Evolutionary conservation across 192 early-diverging fungal species (phyloP).

Genomic region (Spizellomyces sp.): DNA sequence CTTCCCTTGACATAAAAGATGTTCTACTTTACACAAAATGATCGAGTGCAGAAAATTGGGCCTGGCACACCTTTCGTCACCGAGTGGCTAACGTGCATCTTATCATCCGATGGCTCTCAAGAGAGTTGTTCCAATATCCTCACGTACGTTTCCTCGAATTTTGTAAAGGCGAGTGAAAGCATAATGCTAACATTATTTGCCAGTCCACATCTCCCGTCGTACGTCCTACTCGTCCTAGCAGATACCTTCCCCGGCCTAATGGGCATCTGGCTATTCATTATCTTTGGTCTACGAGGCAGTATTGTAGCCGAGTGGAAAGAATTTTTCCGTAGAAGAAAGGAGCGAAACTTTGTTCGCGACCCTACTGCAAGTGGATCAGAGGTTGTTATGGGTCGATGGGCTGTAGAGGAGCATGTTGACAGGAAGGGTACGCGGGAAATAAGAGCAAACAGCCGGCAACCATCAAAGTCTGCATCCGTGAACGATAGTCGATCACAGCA

Average conservation of each 20-base stretch:
- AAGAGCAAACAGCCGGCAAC: too few relatives aligned
- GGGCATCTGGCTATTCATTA: conserved; percentile 16
- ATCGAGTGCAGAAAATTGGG: background rate
- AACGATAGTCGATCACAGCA: too few relatives aligned
- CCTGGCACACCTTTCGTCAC: conserved; percentile 3
- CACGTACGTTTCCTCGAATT: conserved; percentile 2
- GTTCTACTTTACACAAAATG: conserved; percentile 15
- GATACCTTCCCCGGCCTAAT: conserved; percentile 7
- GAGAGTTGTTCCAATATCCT: conserved; percentile 9
- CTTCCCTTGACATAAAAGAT: background rate
- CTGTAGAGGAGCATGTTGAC: too few relatives aligned
- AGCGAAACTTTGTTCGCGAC: too few relatives aligned
- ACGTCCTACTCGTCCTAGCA: background rate
- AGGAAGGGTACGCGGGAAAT: too few relatives aligned
- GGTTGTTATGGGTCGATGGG: too few relatives aligned
- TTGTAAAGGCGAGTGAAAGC: too few relatives aligned
- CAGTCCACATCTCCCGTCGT: conserved; percentile 12
- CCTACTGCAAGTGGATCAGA: too few relatives aligned
- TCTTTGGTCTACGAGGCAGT: conserved; percentile 3
- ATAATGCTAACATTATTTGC: too few relatives aligned
- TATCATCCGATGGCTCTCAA: conserved; percentile 4
- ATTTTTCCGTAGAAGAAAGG: too few relatives aligned
- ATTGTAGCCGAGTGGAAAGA: conserved; percentile 8
- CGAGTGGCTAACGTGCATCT: conserved; percentile 13
- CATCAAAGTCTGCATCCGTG: too few relatives aligned